These are phyloP conservation scores for Pleurozium schreberi DNA, from an alignment of 225 moss, liverwort and hornwort species.

Conservation along the genomic window DNA sequence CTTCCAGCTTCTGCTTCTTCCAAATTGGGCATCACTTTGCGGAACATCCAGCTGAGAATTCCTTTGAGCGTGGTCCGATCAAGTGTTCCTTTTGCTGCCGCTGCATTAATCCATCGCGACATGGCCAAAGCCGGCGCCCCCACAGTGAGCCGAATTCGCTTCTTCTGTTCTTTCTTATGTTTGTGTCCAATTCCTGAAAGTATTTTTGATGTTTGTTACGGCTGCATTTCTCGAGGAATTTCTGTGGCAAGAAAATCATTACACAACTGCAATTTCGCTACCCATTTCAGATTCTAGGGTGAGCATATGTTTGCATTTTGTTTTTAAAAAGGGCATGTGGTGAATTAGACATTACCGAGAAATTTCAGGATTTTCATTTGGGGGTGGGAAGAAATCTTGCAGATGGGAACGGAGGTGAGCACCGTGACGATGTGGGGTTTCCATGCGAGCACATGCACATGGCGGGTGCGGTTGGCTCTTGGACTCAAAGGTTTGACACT, in stretches of 20 bases:
- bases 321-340: not conserved
- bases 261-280: not conserved
- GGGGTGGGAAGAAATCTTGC: not conserved
- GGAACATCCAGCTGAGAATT: not conserved
- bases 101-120: not conserved
- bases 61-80: not conserved
- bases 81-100: not conserved
- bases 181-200: not conserved
- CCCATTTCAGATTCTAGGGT: not conserved
- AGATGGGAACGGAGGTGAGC: constrained; percentile 11
- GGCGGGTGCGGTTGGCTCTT: constrained; percentile 80
- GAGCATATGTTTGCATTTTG: not conserved
- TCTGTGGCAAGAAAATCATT: not conserved
- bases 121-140: not conserved
- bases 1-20: too few relatives aligned
- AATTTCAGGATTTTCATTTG: not conserved
- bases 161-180: not conserved
- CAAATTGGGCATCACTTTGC: not conserved
- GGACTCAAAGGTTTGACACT: constrained; percentile 53
- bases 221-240: not conserved
- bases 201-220: not conserved
- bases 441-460: constrained; percentile 47
- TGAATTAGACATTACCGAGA: not conserved
- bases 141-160: not conserved
- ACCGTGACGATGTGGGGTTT: constrained; percentile 41